Conservation (phyloP, 2,329 filamentous ascomycete genomes). For the Arthrobotrys musiformis region DNA sequence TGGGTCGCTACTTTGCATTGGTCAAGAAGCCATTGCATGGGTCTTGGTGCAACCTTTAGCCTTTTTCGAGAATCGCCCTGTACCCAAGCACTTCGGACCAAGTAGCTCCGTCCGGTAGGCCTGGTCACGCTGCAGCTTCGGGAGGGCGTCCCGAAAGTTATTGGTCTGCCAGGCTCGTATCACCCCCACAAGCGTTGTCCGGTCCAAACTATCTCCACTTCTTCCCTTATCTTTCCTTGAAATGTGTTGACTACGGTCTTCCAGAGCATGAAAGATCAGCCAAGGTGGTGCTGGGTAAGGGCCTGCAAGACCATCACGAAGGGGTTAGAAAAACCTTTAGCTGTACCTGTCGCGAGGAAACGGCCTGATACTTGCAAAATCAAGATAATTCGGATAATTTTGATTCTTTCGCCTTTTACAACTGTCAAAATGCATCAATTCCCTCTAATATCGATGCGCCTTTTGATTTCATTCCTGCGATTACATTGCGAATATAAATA, state of each 20-base stretch:
- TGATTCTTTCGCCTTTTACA: conserved; percentile 23
- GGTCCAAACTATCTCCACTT: conserved; percentile 33
- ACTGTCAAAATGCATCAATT: conserved; percentile 41
- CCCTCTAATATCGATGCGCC: conserved; percentile 51
- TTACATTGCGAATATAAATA: conserved; percentile 56
- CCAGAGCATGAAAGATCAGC: neutral
- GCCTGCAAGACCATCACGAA: conserved; percentile 48
- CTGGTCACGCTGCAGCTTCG: conserved; percentile 44
- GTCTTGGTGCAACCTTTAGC: conserved; percentile 54
- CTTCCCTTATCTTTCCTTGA: conserved; percentile 49
- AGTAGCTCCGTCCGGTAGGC: conserved; percentile 47
- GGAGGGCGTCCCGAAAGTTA: conserved; percentile 54
- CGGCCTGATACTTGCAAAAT: conserved; percentile 24
- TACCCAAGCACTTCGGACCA: conserved; percentile 54
- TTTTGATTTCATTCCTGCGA: conserved; percentile 51
- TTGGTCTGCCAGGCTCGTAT: conserved; percentile 23
- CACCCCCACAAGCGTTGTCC: conserved; percentile 27
- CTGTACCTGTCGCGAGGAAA: conserved; percentile 45
- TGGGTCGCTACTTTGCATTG: conserved; percentile 29
- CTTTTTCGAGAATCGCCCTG: conserved; percentile 47
- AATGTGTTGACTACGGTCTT: conserved; percentile 44
- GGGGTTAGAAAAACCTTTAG: conserved; percentile 42
- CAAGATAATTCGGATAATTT: conserved; percentile 33
- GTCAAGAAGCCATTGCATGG: conserved; percentile 16
- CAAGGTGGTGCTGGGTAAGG: conserved; percentile 41